Evolutionary conservation across 202 grass and related monocot species (phyloP).

Genomic region (Zoysia matrella): DNA sequence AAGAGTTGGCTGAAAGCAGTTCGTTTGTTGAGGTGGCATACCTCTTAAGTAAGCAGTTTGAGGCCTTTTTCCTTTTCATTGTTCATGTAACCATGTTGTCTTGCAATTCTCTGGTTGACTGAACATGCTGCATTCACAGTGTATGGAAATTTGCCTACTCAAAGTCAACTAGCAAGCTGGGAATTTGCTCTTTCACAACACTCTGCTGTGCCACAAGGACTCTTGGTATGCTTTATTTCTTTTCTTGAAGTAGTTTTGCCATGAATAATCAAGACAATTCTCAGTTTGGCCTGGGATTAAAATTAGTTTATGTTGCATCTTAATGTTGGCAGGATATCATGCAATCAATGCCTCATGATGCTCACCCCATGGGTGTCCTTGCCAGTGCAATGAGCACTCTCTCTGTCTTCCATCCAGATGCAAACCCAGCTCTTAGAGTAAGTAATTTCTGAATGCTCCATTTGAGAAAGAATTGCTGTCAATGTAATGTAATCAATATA

Average conservation of each 20-base stretch:
- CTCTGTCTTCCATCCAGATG: conserved; percentile 38
- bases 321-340: conserved; percentile 78
- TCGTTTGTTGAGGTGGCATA: conserved; percentile 81
- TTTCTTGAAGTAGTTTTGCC: background rate
- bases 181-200: conserved; percentile 96
- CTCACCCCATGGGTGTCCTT: conserved; percentile 98
- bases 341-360: conserved; percentile 98
- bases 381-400: conserved; percentile 91
- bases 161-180: conserved; percentile 74
- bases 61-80: conserved; percentile 8
- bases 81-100: background rate
- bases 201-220: conserved; percentile 89
- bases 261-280: background rate
- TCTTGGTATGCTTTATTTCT: conserved; percentile 62
- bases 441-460: conserved; percentile 31
- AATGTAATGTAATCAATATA: background rate
- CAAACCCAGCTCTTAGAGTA: conserved; percentile 97
- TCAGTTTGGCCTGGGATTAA: conserved; percentile 9
- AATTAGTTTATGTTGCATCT: background rate
- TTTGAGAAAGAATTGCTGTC: background rate
- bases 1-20: conserved; percentile 88
- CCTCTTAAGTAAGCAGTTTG: conserved; percentile 73
- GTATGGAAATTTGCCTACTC: too few relatives aligned
- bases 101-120: conserved; percentile 28
- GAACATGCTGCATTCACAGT: background rate